Percentiles rank a stretch among this genome's conserved stretches.
These are phyloP conservation scores for Alternaria incomplexa DNA, from an alignment of 2,329 filamentous ascomycete species.

Conservation along the genomic window DNA sequence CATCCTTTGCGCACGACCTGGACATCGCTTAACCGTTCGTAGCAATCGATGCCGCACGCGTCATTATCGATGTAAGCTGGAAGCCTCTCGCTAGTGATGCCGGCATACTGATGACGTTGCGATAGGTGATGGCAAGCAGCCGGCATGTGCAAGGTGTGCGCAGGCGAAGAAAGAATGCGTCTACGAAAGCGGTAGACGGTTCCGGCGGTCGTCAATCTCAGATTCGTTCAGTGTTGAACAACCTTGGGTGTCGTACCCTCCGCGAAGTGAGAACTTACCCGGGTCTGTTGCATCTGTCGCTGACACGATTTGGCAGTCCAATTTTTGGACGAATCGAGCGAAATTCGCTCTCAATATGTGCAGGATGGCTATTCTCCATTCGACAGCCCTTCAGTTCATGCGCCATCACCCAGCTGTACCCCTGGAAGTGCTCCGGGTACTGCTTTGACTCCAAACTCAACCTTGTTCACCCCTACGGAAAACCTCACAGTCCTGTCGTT, in stretches of 20 bases:
- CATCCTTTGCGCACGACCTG: background rate
- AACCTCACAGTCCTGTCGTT: conserved; percentile 43
- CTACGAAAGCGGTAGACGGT: conserved; percentile 44
- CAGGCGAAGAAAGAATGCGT: conserved; percentile 41
- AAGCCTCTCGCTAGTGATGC: background rate
- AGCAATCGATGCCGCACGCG: conserved; percentile 48
- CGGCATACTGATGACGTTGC: conserved; percentile 16
- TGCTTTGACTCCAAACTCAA: conserved; percentile 21
- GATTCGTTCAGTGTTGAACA: conserved; percentile 39
- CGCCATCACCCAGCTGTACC: conserved; percentile 16
- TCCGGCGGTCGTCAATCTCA: conserved; percentile 45
- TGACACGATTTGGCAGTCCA: conserved; percentile 37
- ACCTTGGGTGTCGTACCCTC: conserved; percentile 45
- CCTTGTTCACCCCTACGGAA: conserved; percentile 34
- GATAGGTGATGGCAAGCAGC: conserved; percentile 45
- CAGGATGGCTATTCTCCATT: conserved; percentile 26
- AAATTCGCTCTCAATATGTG: conserved; percentile 40
- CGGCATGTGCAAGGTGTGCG: conserved; percentile 42
- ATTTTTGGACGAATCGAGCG: conserved; percentile 45
- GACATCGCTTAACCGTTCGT: conserved; percentile 18
- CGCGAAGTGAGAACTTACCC: conserved; percentile 29
- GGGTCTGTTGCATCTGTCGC: background rate
- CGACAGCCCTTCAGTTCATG: conserved; percentile 13
- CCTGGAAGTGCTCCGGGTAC: conserved; percentile 18
- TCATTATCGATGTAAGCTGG: conserved; percentile 45